Conservation (phyloP, 2,329 filamentous ascomycete genomes). For the Sporothrix pallida region DNA sequence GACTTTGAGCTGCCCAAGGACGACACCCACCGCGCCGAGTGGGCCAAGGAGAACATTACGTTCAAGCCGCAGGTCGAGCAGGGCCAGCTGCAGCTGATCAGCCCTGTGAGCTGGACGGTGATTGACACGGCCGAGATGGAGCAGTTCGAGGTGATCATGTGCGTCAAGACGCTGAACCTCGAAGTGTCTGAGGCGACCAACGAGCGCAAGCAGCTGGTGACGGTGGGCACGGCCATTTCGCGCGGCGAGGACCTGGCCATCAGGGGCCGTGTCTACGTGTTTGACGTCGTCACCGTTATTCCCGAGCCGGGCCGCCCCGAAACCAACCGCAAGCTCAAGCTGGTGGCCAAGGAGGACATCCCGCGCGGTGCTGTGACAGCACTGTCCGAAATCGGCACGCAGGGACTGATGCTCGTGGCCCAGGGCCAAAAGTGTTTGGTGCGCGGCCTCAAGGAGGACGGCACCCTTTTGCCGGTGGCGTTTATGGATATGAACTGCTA, state of each 20-base stretch:
- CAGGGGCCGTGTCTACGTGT: conserved; percentile 84
- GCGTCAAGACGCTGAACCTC: conserved; percentile 80
- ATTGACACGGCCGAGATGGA: conserved; percentile 79
- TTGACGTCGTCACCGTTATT: conserved; percentile 89
- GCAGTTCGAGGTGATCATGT: conserved; percentile 76
- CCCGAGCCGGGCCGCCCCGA: conserved; percentile 85
- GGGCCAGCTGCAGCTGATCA: conserved; percentile 78
- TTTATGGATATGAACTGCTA: conserved; percentile 99
- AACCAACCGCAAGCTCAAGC: conserved; percentile 82
- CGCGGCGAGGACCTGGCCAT: conserved; percentile 90
- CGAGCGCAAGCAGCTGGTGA: conserved; percentile 80
- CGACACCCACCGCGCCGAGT: conserved; percentile 81
- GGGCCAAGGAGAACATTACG: conserved; percentile 71
- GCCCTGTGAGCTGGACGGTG: conserved; percentile 75
- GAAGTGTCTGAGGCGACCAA: conserved; percentile 92
- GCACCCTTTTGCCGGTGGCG: conserved; percentile 87
- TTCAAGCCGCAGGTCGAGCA: conserved; percentile 72
- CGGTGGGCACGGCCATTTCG: conserved; percentile 83
- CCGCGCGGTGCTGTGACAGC: conserved; percentile 90
- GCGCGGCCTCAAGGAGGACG: conserved; percentile 91
- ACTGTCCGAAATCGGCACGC: conserved; percentile 80
- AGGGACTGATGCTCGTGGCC: conserved; percentile 85
- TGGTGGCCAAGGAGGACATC: conserved; percentile 88
- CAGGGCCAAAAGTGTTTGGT: conserved; percentile 99
- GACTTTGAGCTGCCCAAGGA: conserved; percentile 86